Percentiles rank a stretch among this genome's conserved stretches.
Evolutionary conservation across 768 basidiomycete genomes (phyloP).

Genomic region (Hebeloma cylindrosporum): DNA sequence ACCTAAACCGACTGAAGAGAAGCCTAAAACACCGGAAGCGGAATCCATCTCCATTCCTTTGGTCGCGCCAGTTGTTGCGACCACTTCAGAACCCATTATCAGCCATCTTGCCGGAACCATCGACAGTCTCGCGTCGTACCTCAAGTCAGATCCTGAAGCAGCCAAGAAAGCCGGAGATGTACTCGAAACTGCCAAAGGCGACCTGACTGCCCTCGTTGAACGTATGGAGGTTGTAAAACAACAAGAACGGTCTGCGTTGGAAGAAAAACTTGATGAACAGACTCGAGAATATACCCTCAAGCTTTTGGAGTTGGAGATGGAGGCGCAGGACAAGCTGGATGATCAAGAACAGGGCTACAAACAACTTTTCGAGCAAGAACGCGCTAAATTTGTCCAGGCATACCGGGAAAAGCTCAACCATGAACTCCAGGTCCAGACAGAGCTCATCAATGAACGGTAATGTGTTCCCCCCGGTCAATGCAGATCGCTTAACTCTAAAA

Average conservation of each 20-base stretch:
- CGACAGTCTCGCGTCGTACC: conserved; percentile 84
- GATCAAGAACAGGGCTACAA: conserved; percentile 85
- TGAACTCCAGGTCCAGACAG: conserved; percentile 85
- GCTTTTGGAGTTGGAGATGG: conserved; percentile 81
- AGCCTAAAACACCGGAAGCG: conserved; percentile 15
- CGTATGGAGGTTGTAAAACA: conserved; percentile 79
- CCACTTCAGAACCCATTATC: conserved; percentile 88
- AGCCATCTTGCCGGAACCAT: conserved; percentile 90
- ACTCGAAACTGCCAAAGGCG: conserved; percentile 76
- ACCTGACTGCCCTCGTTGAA: conserved; percentile 74
- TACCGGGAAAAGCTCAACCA: conserved; percentile 86
- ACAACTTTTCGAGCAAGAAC: conserved; percentile 78
- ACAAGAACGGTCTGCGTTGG: conserved; percentile 70
- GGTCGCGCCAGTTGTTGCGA: conserved; percentile 76
- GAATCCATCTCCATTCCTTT: conserved; percentile 59
- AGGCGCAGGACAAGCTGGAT: conserved; percentile 82
- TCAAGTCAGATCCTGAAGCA: conserved; percentile 70
- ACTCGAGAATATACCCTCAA: conserved; percentile 79
- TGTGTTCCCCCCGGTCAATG: conserved; percentile 16
- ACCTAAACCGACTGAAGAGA: conserved; percentile 15
- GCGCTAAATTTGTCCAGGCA: conserved; percentile 62
- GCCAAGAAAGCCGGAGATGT: conserved; percentile 70
- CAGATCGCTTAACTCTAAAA: conserved; percentile 1
- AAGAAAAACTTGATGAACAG: conserved; percentile 73
- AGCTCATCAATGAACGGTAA: conserved; percentile 93